Evolutionary conservation across 208 protist genomes (phyloP), one percentile per base, ranked within the genome.

Genomic region (Trypanosoma melophagium): DNA sequence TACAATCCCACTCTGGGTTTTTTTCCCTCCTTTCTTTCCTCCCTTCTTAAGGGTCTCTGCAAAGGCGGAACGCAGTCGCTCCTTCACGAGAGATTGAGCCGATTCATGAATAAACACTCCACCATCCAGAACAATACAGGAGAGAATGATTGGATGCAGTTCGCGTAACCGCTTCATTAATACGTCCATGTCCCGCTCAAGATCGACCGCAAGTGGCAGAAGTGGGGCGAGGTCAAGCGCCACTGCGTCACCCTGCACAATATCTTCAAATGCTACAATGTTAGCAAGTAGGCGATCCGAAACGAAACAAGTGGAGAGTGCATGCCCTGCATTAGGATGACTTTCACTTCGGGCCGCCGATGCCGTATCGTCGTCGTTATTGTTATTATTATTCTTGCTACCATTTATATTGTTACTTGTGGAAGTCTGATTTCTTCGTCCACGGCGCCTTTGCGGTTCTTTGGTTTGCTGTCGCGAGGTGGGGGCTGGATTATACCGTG

Each of bases 281-380:
- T 74, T 83, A n/a, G 59, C 67, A 16, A 93, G 79, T 41, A 69
- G 77, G 21, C 73, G 71, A 57, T 93, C 87, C 16, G 87, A 68
- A 17, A 93, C 50, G 52, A 93, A 93, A 60, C 87, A 81, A 14
- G 52, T 67, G 21, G 73, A 61, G 21, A 93, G 75, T 16, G 79
- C 63, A 51, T 90, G 79, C 22, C 87, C 87, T 16, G 79, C 80
- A 44, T 86, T 77, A 1, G 87, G 87, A 61, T 87, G 60, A 22
- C 45, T 73, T 35, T 79, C 77, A 21, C 50, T 80, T 10, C 79
- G 76, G 61, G 81, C 61, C 19, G 76, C 56, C 0, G 51, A 45
- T 4, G 31, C 42, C 21, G 22, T 14, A n/a, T 31, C 63, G 14
- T 60, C 50, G 8, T 60, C 14, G 4, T 31, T 19, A 25, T 31